Percentiles rank a stretch among this genome's conserved stretches.
Conservation (phyloP, 495 filamentous ascomycete species). For the Staphylotrichum longicolle region DNA sequence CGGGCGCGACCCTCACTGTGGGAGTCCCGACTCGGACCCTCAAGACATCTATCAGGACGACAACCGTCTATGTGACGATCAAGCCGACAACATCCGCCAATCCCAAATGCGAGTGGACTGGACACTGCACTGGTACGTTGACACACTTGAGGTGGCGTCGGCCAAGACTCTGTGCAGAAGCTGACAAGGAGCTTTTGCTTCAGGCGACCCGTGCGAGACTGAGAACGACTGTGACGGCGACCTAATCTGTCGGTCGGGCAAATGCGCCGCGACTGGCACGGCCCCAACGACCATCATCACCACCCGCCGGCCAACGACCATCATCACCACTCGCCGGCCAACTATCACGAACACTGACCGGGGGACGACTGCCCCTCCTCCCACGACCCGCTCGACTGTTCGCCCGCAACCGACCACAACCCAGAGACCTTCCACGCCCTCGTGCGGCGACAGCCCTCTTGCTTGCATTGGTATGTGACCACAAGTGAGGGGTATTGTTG, state of each 20-base stretch:
- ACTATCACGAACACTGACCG: conserved; percentile 16
- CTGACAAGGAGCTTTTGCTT: background rate
- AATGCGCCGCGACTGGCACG: conserved; percentile 15
- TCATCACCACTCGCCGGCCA: background rate
- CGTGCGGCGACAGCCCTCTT: conserved; percentile 24
- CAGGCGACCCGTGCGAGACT: conserved; percentile 23
- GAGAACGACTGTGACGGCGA: conserved; percentile 31
- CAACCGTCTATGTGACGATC: conserved; percentile 14
- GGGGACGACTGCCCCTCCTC: conserved; percentile 1
- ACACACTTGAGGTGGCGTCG: no score
- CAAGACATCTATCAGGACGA: conserved; percentile 1
- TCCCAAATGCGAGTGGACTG: conserved; percentile 17
- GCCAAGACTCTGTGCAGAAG: no score
- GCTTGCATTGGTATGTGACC: conserved; percentile 30
- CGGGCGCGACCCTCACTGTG: background rate
- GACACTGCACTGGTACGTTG: conserved; percentile 23
- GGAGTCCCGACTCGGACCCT: background rate
- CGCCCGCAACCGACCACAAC: conserved; percentile 7
- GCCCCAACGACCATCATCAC: background rate
- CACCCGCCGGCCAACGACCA: background rate
- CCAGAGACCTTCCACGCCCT: background rate
- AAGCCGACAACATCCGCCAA: conserved; percentile 5
- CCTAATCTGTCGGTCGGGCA: conserved; percentile 17
- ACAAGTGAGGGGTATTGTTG: no score
- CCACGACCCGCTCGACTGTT: conserved; percentile 7